Evolutionary conservation across 2,329 filamentous ascomycete species (phyloP).

Genomic region (Colletotrichum sp.): DNA sequence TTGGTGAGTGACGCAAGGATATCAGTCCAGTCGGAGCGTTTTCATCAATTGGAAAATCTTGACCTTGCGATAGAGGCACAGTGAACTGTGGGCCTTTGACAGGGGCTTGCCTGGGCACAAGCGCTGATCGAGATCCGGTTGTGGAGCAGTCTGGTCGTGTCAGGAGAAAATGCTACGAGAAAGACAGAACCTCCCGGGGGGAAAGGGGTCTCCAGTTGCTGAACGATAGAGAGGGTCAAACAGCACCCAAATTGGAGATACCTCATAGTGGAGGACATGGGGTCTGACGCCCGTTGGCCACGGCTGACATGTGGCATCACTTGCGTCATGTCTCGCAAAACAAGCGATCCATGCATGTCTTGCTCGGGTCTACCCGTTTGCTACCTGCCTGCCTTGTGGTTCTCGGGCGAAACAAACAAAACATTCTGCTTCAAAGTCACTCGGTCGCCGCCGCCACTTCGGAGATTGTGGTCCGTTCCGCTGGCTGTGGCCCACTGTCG

Average conservation of each 20-base stretch:
- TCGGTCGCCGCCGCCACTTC: not conserved
- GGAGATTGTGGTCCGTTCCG: not conserved
- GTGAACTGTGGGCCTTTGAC: not conserved
- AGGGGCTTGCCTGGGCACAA: not conserved
- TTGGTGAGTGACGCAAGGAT: not conserved
- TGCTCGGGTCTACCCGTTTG: not conserved
- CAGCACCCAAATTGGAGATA: not conserved
- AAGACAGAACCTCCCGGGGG: not conserved
- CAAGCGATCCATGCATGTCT: not conserved
- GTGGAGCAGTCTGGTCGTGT: not conserved
- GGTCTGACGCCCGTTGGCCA: not conserved
- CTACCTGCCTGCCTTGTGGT: not conserved
- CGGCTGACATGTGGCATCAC: not conserved
- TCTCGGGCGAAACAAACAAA: not conserved
- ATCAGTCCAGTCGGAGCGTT: not conserved
- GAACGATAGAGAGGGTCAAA: not conserved
- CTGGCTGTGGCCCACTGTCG: not conserved
- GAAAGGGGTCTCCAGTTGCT: not conserved
- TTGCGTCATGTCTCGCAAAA: not conserved
- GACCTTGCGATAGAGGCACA: not conserved
- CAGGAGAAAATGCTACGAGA: not conserved
- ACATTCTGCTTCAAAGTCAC: not conserved
- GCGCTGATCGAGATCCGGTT: not conserved
- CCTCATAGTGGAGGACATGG: not conserved
- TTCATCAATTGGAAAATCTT: not conserved